These are phyloP conservation scores for Rugonectria rugulosa DNA, from an alignment of 2,329 filamentous ascomycete species.

Conservation along the genomic window DNA sequence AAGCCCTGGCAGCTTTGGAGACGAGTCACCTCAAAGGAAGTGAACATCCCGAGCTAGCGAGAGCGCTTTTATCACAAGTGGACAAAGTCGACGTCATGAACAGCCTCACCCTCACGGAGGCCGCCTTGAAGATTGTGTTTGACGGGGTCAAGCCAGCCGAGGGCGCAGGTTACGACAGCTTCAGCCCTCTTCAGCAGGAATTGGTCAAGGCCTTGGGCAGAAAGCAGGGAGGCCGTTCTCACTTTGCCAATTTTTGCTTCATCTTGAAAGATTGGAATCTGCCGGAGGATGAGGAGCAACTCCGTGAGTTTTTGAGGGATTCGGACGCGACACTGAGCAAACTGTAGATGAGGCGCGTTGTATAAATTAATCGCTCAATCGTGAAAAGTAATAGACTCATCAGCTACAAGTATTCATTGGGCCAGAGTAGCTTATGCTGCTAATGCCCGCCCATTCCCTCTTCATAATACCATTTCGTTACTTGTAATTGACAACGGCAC, in stretches of 20 bases:
- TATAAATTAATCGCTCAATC: too few species aligned
- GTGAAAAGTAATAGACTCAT: too few species aligned
- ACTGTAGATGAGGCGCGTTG: too few species aligned
- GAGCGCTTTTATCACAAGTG: neutral
- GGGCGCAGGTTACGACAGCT: neutral
- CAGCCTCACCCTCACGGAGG: neutral
- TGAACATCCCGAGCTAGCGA: neutral
- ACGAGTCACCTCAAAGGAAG: neutral
- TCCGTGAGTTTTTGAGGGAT: neutral
- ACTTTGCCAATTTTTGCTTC: neutral
- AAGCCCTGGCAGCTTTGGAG: neutral
- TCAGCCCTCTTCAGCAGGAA: neutral
- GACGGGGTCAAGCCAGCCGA: neutral
- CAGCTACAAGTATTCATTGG: too few species aligned
- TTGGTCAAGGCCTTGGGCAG: neutral
- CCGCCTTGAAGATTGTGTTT: neutral
- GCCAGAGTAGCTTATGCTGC: too few species aligned
- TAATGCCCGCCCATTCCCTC: too few species aligned
- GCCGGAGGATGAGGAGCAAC: neutral
- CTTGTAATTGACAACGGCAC: conserved; percentile 30
- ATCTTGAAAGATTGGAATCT: neutral
- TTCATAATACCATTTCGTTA: too few species aligned
- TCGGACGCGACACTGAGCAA: too few species aligned
- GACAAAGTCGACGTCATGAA: neutral
- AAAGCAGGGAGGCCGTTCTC: neutral